Base-by-base conservation (phyloP, 2,329 filamentous ascomycete genomes). In the Xylariaceae sp. region DNA sequence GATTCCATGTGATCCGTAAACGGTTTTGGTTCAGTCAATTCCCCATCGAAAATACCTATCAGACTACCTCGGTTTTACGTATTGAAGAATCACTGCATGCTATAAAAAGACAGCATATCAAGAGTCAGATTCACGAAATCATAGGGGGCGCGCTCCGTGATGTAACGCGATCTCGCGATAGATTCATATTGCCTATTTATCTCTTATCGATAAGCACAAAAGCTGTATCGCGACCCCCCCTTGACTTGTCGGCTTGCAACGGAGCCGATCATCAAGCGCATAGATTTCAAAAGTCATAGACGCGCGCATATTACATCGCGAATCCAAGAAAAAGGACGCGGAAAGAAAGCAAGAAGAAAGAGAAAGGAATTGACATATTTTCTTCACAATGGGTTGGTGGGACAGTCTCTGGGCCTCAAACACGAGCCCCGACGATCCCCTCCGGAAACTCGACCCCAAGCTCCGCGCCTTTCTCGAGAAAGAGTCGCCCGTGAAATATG, bases 391-490 rank as follows among this genome's bases (percentile, higher is more conserved):
- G 83, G 82, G 82, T 65, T 85, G 82, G 81, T 74, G 83, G 67
- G 77, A 80, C 64, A 79, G 78, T 60, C 75, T 84, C 61, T 80
- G 82, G 63, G 72, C 80, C 67, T 75, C 79, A 65, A 73, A 75
- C 56, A 76, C 72, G 62, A 75, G 74, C 63, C 72, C 72, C 67
- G 80, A 86, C 63, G 84, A 90, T 71, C 86, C 89, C 23, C 80
- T 91, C 65, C 80, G 82, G 67, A 87, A 89, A 67, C 86, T 97
- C 68, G 91, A 96, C 71, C 89, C 90, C 45, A 86, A 87, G 64
- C 83, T 96, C 58, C 88, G 88, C 70, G 88, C 93, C 65, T 96
- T 92, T 74, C 86, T 96, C 70, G 81, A 92, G 71, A 86, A 88
- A 75, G 90, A 96, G 78, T 88, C 89, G 30, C 88, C 90, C 37